A percentile compares a stretch with the other conserved stretches of the same genome.
These are phyloP conservation scores for Sporothrix brasiliensis DNA, from an alignment of 2,329 filamentous ascomycete species.

Conservation along the genomic window DNA sequence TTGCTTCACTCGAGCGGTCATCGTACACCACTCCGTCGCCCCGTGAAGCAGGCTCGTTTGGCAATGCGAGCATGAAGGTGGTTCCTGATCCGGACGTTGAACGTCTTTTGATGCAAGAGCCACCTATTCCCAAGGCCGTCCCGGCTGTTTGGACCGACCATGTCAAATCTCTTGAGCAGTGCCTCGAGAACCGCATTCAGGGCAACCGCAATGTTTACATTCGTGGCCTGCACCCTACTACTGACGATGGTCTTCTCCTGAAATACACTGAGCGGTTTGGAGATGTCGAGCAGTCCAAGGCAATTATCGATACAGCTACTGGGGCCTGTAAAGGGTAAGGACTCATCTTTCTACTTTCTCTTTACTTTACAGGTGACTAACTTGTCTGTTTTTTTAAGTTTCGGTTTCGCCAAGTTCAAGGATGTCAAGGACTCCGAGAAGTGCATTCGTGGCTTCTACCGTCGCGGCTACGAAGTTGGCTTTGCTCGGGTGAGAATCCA, in stretches of 20 bases:
- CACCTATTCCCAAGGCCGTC: constrained; percentile 81
- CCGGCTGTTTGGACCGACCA: constrained; percentile 87
- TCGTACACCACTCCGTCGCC: constrained; percentile 69
- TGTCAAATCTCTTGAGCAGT: constrained; percentile 88
- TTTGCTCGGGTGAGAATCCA: constrained; percentile 75
- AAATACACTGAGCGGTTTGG: constrained; percentile 86
- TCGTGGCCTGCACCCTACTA: constrained; percentile 90
- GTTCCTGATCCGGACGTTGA: constrained; percentile 59
- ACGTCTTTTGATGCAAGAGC: constrained; percentile 71
- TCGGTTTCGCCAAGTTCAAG: constrained; percentile 95
- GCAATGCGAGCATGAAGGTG: constrained; percentile 48
- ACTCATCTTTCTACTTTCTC: constrained; percentile 31
- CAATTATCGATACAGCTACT: constrained; percentile 93
- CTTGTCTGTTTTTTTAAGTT: constrained; percentile 57
- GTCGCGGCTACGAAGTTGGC: constrained; percentile 93
- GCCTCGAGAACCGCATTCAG: constrained; percentile 84
- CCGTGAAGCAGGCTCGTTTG: constrained; percentile 53
- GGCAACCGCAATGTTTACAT: constrained; percentile 99
- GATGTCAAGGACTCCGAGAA: constrained; percentile 87
- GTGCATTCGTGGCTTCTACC: constrained; percentile 94
- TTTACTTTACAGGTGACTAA: not conserved
- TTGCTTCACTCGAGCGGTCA: constrained; percentile 62
- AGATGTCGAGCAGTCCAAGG: constrained; percentile 93
- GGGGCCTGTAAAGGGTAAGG: constrained; percentile 92
- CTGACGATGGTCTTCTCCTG: constrained; percentile 85